Conservation (phyloP, 257 asterid genomes). For the Verbascum thapsus region DNA sequence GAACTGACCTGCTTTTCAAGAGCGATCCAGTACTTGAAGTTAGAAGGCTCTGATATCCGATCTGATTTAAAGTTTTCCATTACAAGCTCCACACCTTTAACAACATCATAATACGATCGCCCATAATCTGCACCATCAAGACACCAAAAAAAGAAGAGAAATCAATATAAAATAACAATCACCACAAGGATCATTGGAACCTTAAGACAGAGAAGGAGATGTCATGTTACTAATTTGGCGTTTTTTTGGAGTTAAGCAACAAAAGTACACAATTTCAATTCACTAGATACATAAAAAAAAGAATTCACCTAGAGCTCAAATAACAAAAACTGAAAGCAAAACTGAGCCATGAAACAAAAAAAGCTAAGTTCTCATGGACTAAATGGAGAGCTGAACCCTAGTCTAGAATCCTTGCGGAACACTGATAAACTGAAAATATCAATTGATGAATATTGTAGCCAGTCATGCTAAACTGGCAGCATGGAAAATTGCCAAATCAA, state of each 20-base stretch:
- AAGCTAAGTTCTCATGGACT: not conserved
- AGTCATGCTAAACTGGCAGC: constrained; percentile 23
- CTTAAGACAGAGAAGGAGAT: constrained; percentile 5
- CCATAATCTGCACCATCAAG: constrained; percentile 73
- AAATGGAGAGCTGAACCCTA: not conserved
- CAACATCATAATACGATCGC: constrained; percentile 68
- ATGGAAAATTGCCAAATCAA: constrained; percentile 7
- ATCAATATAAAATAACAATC: constrained; percentile 17
- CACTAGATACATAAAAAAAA: not conserved
- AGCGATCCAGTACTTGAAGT: constrained; percentile 80
- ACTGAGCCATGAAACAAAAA: not conserved
- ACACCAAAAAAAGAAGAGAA: constrained; percentile 19
- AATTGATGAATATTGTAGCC: constrained; percentile 2
- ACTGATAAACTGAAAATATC: not conserved
- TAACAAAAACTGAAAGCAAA: not conserved
- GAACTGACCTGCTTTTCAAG: constrained; percentile 87
- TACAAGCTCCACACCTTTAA: constrained; percentile 74
- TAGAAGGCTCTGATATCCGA: constrained; percentile 73
- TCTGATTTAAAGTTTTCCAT: constrained; percentile 78
- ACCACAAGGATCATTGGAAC: constrained; percentile 22
- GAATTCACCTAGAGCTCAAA: not conserved
- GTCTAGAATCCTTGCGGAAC: not conserved
- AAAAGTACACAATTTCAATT: not conserved
- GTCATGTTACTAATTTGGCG: constrained; percentile 13
- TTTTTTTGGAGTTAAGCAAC: constrained; percentile 1